Percentiles rank a stretch among this genome's conserved stretches.
phyloP scores from a whole-genome alignment of 192 early-diverging fungal species.

The Lobosporangium transversale region DNA sequence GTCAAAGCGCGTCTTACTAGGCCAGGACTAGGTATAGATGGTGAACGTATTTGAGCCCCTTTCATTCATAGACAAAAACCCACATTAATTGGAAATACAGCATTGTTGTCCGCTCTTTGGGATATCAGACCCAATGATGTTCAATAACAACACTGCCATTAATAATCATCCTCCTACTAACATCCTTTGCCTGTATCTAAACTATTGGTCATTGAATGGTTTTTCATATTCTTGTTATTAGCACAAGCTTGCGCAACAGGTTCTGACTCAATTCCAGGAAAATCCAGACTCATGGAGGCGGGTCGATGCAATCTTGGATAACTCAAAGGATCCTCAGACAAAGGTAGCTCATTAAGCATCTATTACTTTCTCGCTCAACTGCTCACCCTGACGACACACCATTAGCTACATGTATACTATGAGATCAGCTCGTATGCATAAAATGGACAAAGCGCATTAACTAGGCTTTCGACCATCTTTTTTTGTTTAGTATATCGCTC shows the following conservation, averaged over 20 bases:
- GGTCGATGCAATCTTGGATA: constrained; percentile 92
- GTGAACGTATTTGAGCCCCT: not conserved
- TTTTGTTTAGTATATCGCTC: constrained; percentile 81
- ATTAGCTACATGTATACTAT: no score
- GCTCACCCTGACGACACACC: no score
- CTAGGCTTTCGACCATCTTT: no score
- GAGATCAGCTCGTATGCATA: no score
- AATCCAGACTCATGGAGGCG: constrained; percentile 96
- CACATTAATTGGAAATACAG: no score
- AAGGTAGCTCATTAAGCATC: constrained; percentile 72
- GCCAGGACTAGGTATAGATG: not conserved
- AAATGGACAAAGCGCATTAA: no score
- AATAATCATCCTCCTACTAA: not conserved
- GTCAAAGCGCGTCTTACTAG: constrained; percentile 5
- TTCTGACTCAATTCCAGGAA: constrained; percentile 94
- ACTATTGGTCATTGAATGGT: not conserved
- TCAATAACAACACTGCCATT: no score
- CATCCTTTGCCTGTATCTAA: no score
- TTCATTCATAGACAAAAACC: no score
- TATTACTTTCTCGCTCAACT: not conserved
- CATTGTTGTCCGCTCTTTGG: no score
- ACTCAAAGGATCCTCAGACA: constrained; percentile 78
- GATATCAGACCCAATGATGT: no score
- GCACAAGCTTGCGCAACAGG: constrained; percentile 88
- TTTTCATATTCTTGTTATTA: constrained; percentile 33